These are phyloP conservation scores for Kokia cookei DNA, from an alignment of 441 rosid genomes.

Conservation along the genomic window DNA sequence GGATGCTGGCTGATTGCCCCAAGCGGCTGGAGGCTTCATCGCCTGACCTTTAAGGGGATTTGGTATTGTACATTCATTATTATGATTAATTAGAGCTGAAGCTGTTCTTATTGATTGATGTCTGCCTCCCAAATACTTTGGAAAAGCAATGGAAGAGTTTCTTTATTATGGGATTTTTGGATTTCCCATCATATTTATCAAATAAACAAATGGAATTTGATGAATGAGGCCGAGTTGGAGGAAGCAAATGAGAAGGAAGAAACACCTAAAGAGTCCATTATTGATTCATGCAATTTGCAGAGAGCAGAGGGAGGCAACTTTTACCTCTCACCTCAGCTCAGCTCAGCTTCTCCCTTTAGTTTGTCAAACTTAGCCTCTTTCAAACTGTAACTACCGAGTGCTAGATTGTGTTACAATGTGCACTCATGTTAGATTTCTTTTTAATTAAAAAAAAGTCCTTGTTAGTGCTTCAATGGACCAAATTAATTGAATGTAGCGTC, in stretches of 20 bases:
- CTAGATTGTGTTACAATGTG: too few relatives aligned
- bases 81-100: not conserved
- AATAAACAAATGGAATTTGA: not conserved
- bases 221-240: constrained; percentile 39
- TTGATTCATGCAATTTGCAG: too few relatives aligned
- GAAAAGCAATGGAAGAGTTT: not conserved
- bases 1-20: constrained; percentile 46
- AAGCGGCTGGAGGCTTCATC: constrained; percentile 82
- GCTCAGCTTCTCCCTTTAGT: too few relatives aligned
- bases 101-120: not conserved
- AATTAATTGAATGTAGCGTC: not conserved
- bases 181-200: not conserved
- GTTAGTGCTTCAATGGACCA: not conserved
- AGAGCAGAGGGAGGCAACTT: too few relatives aligned
- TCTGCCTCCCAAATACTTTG: not conserved
- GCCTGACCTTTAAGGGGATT: constrained; percentile 61
- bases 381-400: too few relatives aligned
- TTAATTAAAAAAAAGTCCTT: too few relatives aligned
- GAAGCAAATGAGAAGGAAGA: constrained; percentile 40
- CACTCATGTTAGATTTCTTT: too few relatives aligned
- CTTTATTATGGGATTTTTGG: not conserved
- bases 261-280: too few relatives aligned
- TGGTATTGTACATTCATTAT: constrained; percentile 38
- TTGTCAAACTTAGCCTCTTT: too few relatives aligned
- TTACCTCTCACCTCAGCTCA: too few relatives aligned